Evolutionary conservation across 305 asterid genomes (phyloP), one percentile per base, ranked within the genome.

Genomic region (Fraxinus greggii): DNA sequence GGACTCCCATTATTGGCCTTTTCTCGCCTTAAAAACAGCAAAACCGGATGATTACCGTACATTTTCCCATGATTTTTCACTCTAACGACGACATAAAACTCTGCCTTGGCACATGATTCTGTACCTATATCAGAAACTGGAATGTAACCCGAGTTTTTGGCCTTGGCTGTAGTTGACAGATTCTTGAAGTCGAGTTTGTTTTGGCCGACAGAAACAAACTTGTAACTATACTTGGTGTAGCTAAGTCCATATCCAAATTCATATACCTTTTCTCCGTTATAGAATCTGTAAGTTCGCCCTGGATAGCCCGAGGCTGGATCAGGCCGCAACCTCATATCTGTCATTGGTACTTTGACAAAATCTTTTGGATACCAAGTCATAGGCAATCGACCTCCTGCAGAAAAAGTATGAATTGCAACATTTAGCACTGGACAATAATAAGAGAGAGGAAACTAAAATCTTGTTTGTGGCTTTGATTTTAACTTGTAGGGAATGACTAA

Each of bases 231-330:
- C 12, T 79, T 88, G 0, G 97, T 74, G 90, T 91, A 93, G 90
- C 97, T 92, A 17, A 93, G 94, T 24, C 97, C 97, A 29, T 89
- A 78, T 4, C 93, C 94, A 12, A 92, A 93, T 78, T 93, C 97
- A 32, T 85, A 93, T n/a, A 93, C 94, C 76, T 80, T 90, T 42
- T 82, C 72, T 13, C 98, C 97, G 6, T 61, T 83, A 87, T 93
- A 90, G 76, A 93, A 93, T 86, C 90, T 82, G 75, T 93, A 93
- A 0, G 94, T 92, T 7, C 95, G 86, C 3, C 97, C 97, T 0
- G 92, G 94, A 82, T 93, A 93, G 26, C 92, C 89, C 0, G 90
- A 54, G 0, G 90, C 59, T 2, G 85, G 89, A 81, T 92, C 89
- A 13, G 94, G 72, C 77, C 98, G 85, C 94, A 88, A 84, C 78